Conservation (phyloP, 345 rosid genomes). For the Laguncularia racemosa region DNA sequence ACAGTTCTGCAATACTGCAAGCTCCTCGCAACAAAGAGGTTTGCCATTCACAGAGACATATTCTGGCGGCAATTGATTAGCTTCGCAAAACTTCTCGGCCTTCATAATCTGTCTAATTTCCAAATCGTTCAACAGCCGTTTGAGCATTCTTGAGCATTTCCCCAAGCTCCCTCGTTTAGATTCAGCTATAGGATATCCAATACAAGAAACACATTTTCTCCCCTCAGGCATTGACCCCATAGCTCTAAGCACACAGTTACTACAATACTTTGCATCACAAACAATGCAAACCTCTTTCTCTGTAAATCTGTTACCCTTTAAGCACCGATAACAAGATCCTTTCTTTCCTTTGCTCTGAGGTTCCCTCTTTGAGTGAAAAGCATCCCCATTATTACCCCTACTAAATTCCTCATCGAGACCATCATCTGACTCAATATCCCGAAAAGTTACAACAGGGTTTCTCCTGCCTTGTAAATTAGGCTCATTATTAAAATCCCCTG, state of each 20-base stretch:
- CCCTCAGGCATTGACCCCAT: conserved; percentile 99
- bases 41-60: conserved; percentile 76
- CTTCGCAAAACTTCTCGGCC: conserved; percentile 87
- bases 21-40: conserved; percentile 75
- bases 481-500: conserved; percentile 46
- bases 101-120: conserved; percentile 93
- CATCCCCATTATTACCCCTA: conserved; percentile 32
- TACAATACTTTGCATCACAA: conserved; percentile 90
- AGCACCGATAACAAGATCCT: conserved; percentile 84
- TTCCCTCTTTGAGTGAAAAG: conserved; percentile 35
- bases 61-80: conserved; percentile 87
- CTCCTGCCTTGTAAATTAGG: conserved; percentile 37
- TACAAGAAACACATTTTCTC: conserved; percentile 92
- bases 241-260: conserved; percentile 91
- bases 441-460: conserved; percentile 62
- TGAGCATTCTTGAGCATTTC: conserved; percentile 90
- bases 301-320: conserved; percentile 78
- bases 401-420: conserved; percentile 34
- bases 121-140: conserved; percentile 80
- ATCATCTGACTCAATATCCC: conserved; percentile 57
- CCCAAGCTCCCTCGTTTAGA: conserved; percentile 66
- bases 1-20: conserved; percentile 71
- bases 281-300: conserved; percentile 97
- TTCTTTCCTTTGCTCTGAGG: conserved; percentile 72
- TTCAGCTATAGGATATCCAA: conserved; percentile 79